Conservation (phyloP, 148 eudicot genomes). For the Rhododendron henanense region DNA sequence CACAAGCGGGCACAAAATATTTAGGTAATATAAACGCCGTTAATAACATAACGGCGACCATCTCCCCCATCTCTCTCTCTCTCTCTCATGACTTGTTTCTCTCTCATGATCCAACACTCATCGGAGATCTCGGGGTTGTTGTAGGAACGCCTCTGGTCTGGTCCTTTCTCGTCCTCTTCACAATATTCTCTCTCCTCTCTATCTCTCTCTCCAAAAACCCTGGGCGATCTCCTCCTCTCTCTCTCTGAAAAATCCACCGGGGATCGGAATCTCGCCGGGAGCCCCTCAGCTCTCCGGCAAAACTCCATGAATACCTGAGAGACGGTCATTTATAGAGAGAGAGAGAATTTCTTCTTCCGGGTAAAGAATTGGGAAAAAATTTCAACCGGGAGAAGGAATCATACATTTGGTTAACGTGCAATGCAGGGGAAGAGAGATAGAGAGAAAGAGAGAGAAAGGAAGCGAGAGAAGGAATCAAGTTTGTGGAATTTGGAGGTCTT, state of each 20-base stretch:
- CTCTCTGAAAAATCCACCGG: background rate
- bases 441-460: constrained; percentile 7
- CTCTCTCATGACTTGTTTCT: constrained; percentile 11
- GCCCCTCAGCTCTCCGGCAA: constrained; percentile 8
- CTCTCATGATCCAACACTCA: constrained; percentile 16
- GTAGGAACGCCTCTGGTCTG: constrained; percentile 7
- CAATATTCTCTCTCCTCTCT: background rate
- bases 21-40: background rate
- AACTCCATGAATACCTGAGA: constrained; percentile 19
- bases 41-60: constrained; percentile 12
- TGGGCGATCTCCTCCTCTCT: background rate
- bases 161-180: background rate
- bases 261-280: constrained; percentile 21
- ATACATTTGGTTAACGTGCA: constrained; percentile 39
- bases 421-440: constrained; percentile 39
- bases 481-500: constrained; percentile 34
- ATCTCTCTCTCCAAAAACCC: background rate
- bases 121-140: constrained; percentile 15
- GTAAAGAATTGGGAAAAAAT: background rate
- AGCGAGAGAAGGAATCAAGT: constrained; percentile 25
- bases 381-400: background rate
- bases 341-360: constrained; percentile 6
- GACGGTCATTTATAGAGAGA: background rate
- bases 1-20: background rate
- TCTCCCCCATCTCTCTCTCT: background rate